These are phyloP conservation scores for Lachancea lanzarotensis DNA, from an alignment of 805 yeast species.

Conservation along the genomic window DNA sequence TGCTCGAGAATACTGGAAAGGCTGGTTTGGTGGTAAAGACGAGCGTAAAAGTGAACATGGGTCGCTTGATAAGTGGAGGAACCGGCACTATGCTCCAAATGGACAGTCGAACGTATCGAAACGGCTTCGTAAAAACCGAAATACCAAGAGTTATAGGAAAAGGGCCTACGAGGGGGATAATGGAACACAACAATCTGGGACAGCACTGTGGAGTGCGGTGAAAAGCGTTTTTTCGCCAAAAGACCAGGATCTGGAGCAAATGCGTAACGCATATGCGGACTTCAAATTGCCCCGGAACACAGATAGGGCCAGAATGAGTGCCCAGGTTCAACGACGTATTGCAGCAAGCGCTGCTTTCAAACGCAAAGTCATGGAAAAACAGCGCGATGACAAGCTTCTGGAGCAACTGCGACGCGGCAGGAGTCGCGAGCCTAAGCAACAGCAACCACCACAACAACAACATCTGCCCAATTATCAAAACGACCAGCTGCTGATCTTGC, in stretches of 20 bases:
- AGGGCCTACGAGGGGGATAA: not conserved
- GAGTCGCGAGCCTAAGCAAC: not conserved
- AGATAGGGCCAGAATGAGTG: constrained; percentile 3
- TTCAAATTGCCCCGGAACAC: constrained; percentile 3
- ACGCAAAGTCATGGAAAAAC: constrained; percentile 21
- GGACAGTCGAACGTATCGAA: constrained; percentile 1
- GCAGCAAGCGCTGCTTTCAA: constrained; percentile 27
- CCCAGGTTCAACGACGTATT: constrained; percentile 13
- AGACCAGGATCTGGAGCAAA: constrained; percentile 16
- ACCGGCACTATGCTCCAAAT: not conserved
- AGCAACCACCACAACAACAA: not conserved
- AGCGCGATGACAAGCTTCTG: constrained; percentile 25
- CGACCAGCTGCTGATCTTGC: constrained; percentile 17
- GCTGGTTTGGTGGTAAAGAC: constrained; percentile 9
- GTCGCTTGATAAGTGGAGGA: constrained; percentile 11
- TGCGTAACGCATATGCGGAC: constrained; percentile 19
- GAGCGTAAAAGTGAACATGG: constrained; percentile 20
- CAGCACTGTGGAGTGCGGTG: constrained; percentile 8
- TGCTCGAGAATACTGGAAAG: constrained; percentile 2
- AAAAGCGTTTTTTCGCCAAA: constrained; percentile 18
- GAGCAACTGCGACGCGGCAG: constrained; percentile 23
- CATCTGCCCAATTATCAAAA: constrained; percentile 7
- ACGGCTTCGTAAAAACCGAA: not conserved
- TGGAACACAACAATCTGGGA: not conserved
- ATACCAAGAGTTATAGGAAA: not conserved